Evolutionary conservation across 805 yeast genomes (phyloP), one percentile per base, ranked within the genome.

Genomic region (Wickerhamiella sergipiensis): DNA sequence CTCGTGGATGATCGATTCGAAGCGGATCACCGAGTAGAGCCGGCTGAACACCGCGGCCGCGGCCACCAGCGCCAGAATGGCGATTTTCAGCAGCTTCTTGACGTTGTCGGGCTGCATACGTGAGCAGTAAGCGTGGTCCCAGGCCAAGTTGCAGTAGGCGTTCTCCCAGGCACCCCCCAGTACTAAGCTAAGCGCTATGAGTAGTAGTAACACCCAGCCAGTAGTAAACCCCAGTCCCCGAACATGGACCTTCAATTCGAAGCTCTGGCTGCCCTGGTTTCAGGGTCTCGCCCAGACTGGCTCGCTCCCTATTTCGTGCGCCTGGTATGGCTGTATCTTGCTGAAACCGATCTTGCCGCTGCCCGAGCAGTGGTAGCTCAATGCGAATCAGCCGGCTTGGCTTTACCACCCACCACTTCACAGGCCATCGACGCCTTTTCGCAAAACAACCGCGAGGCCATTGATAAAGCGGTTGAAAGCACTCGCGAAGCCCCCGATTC

Each of bases 1-100:
- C 67, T 92, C 99, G 70, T 92, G 99, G 68, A 92, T 92, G 64
- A 92, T 94, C 49, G 89, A 80, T 70, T 92, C 99, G 64, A 88
- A 92, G 56, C 97, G 77, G 54, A 94, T 85, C 56, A 92, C 97
- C n/a, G 97, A 85, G 67, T 92, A 92, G 62, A 92, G 74, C 62
- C 99, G 80, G 55, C 95, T 82, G 48, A 95, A 81, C 48, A 92
- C 76, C 23, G 97, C 95, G 2, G 97, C 97, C 31, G 87, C 89
- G 23, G 94, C 86, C 52, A 90, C 79, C 43, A 85, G 74, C 47
- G 83, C 67, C 63, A 89, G 80, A 55, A 87, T 86, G 49, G 77
- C 68, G 49, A 79, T 76, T 61, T 79, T 78, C 57, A 89, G 70
- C 46, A 83, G 61, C 52, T 63, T 55, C 51, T 54, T 57, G 26